Evolutionary conservation across 352 stramenopile genomes (phyloP), one percentile per base, ranked within the genome.

Genomic region (Phytophthora palmivora): DNA sequence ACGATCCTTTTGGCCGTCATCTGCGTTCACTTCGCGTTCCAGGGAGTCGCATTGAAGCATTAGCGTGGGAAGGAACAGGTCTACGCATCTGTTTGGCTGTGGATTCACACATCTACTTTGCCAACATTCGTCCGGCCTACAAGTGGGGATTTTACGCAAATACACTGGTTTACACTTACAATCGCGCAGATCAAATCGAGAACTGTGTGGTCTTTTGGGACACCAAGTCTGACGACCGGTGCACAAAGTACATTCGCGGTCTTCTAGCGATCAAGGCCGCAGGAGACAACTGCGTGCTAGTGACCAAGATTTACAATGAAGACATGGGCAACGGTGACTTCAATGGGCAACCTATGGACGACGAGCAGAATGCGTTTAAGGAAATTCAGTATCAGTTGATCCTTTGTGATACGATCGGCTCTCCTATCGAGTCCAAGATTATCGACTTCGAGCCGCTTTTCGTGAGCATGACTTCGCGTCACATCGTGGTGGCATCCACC

Each of bases 101-200:
- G 19, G 95, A 97, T 72, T 94, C 89, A 16, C 93, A 96, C 78
- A 98, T 98, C 48, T 98, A 97, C 80, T 98, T 98, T 74, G 95
- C 94, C 32, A 98, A 98, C 73, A 95, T 98, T 42, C 88, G 95
- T 6, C 91, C 86, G 16, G 84, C 87, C 34, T 98, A 98, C 79
- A 92, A 92, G 41, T 98, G 91, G 91, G 88, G 88, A 11, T 96
- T 87, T 52, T 96, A 96, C 53, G 67, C 75, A 11, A 90, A 92
- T 51, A 96, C 91, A n/a, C 60, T 98, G 42, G 91, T 95, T 14
- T 97, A 97, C 70, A 90, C 92, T 52, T 97, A 96, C 83, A 92
- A 93, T 45, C 89, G 87, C 21, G 65, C 88, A 6, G 91, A 97
- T 59, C 84, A 92, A 53, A 90, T 89, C 10, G 88, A 96, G 63